phyloP scores from a whole-genome alignment of 2,329 filamentous ascomycete species.

The Meredithiella fracta region DNA sequence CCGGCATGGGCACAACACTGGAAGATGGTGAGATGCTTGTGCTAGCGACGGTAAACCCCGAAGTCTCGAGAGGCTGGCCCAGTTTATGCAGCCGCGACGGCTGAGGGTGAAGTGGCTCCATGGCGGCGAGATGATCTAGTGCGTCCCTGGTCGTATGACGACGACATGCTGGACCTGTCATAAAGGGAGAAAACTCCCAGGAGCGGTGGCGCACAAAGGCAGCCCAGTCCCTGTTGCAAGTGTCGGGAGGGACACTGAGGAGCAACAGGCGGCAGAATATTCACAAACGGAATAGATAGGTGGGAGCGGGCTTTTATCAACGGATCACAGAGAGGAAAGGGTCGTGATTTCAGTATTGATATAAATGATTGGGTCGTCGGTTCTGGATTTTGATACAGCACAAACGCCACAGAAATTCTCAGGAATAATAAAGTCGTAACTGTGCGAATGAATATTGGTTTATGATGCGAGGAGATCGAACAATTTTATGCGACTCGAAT shows the following conservation, averaged over 20 bases:
- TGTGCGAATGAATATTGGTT: background rate
- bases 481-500: background rate
- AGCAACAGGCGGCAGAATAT: background rate
- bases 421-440: background rate
- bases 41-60: background rate
- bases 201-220: slow-evolving; percentile 11
- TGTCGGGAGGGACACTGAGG: background rate
- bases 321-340: too few relatives aligned
- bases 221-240: slow-evolving; percentile 4
- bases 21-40: slow-evolving; percentile 4
- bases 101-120: slow-evolving; percentile 14
- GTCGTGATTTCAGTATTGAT: too few relatives aligned
- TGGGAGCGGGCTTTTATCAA: too few relatives aligned
- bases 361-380: too few relatives aligned
- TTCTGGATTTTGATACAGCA: too few relatives aligned
- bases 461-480: background rate
- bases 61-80: slow-evolving; percentile 12
- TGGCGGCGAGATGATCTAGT: slow-evolving; percentile 14
- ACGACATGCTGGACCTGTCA: slow-evolving; percentile 13
- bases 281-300: background rate
- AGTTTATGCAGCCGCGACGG: slow-evolving; percentile 14
- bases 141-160: slow-evolving; percentile 14
- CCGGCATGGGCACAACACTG: background rate
- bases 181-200: slow-evolving; percentile 9
- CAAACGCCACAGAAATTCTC: too few relatives aligned